Base-by-base conservation (phyloP, 805 yeast species). In the Danielozyma ontarioensis region DNA sequence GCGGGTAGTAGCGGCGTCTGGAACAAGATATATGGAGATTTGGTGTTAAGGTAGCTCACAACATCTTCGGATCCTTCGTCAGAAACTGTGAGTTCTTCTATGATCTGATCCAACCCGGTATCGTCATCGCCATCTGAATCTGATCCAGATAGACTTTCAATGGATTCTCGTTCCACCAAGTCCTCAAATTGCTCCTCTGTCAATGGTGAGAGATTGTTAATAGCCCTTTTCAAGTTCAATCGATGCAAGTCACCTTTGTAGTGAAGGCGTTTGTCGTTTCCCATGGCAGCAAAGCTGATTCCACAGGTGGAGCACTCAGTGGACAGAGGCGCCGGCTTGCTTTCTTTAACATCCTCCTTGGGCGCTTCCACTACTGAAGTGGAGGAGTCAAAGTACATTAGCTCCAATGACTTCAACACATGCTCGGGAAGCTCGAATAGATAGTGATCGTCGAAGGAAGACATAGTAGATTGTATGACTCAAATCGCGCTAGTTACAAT, bases 11-110 rank as follows among this genome's bases (percentile, higher is more conserved):
- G 34, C 0, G 57, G 37, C 1, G 86, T 74, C 36, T 70, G 64
- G 51, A 81, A 80, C 27, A 74, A 60, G 1, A 85, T 68, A 33
- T 60, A 75, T 0, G 96, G 88, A 0, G 94, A 78, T 45, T 78
- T 75, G 0, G 90, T 79, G 36, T 81, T 76, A 39, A 83, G 49
- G 48, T 70, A 76, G 48, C 81, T 72, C 24, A 69, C 57, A 17
- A 57, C 55, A 16, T 60, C 50, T 22, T 53, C 68, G 13, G 50
- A 59, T 12, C 58, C 62, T 1, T 50, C 57, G 2, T 47, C 53
- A 2, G 46, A 45, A n/a, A 47, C 45, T 3, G 25, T 13, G 6
- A 17, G 30, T 7, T 13, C 46, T 32, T 11, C 46, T 11, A 33
- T 50, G 17, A 51, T 17, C 18, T 51, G 21, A 48, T 54, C 55